Evolutionary conservation across 345 rosid genomes (phyloP).

Genomic region (Brassica incana): DNA sequence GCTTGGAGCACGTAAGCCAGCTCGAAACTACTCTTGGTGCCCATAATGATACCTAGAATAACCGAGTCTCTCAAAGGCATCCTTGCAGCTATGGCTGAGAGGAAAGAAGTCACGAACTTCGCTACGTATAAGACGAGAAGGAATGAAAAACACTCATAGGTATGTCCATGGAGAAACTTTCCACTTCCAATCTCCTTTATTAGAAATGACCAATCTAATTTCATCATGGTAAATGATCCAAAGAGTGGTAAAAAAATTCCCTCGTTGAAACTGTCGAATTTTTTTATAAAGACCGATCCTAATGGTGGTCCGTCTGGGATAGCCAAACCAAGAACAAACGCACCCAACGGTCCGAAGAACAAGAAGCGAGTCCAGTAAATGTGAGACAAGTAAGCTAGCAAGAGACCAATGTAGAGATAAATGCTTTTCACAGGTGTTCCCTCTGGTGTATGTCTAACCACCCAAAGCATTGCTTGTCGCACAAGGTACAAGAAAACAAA

Average conservation of each 20-base stretch:
- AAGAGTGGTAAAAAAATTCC: slow-evolving; percentile 45
- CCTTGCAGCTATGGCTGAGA: slow-evolving; percentile 35
- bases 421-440: slow-evolving; percentile 31
- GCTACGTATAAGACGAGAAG: slow-evolving; percentile 9
- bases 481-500: slow-evolving; percentile 14
- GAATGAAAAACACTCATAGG: slow-evolving; percentile 19
- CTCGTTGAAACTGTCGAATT: slow-evolving; percentile 30
- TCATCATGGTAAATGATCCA: slow-evolving; percentile 26
- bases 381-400: slow-evolving; percentile 15
- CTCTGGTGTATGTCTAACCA: slow-evolving; percentile 40
- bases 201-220: slow-evolving; percentile 26
- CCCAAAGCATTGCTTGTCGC: slow-evolving; percentile 42
- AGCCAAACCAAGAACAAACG: slow-evolving; percentile 45
- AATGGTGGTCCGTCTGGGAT: slow-evolving; percentile 50
- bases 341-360: slow-evolving; percentile 17
- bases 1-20: slow-evolving; percentile 3
- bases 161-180: background rate
- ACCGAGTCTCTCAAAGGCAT: slow-evolving; percentile 48
- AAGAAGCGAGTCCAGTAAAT: background rate
- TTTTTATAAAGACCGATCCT: slow-evolving; percentile 44
- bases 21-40: slow-evolving; percentile 44
- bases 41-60: slow-evolving; percentile 44
- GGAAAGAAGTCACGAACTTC: slow-evolving; percentile 33
- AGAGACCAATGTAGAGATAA: slow-evolving; percentile 18
- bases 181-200: background rate